Conservation (phyloP, 352 stramenopile species). For the Blastocystis sp. region DNA sequence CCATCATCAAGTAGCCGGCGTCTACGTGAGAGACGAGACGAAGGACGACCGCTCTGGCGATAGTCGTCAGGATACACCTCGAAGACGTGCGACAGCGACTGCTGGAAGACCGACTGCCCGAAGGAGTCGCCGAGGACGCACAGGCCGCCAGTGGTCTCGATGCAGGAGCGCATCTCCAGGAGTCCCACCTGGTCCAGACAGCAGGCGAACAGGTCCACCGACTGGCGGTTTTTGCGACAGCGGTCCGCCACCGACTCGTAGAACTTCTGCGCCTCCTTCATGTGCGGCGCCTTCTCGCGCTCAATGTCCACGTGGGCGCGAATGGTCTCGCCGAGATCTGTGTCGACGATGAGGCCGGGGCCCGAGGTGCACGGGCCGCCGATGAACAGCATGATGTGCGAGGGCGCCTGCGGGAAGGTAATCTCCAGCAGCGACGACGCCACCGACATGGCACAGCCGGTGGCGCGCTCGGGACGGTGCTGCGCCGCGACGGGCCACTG, state of each 20-base stretch:
- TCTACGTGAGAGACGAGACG: constrained; percentile 62
- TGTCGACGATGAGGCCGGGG: constrained; percentile 83
- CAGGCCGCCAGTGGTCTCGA: constrained; percentile 88
- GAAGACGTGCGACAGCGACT: constrained; percentile 92
- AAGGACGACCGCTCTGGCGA: constrained; percentile 65
- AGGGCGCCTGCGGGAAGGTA: constrained; percentile 80
- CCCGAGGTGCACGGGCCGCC: constrained; percentile 87
- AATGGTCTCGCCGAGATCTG: constrained; percentile 90
- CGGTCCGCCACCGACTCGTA: constrained; percentile 85
- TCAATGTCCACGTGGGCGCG: constrained; percentile 65
- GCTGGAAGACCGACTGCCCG: constrained; percentile 93
- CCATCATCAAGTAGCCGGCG: constrained; percentile 87
- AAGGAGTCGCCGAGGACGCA: constrained; percentile 90
- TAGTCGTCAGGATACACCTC: constrained; percentile 83
- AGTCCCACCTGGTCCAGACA: constrained; percentile 90
- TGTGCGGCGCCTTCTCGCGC: constrained; percentile 76
- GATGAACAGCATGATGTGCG: constrained; percentile 94
- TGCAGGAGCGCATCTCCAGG: constrained; percentile 91
- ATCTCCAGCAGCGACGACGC: constrained; percentile 88
- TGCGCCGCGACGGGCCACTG: constrained; percentile 85
- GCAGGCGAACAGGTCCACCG: constrained; percentile 96
- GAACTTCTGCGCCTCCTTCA: constrained; percentile 84
- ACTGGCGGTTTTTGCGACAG: constrained; percentile 79
- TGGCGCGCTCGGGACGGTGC: constrained; percentile 84
- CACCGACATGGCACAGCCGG: constrained; percentile 84